phyloP scores from a whole-genome alignment of 176 grass and related monocot species.

The Triticum dicoccoides region DNA sequence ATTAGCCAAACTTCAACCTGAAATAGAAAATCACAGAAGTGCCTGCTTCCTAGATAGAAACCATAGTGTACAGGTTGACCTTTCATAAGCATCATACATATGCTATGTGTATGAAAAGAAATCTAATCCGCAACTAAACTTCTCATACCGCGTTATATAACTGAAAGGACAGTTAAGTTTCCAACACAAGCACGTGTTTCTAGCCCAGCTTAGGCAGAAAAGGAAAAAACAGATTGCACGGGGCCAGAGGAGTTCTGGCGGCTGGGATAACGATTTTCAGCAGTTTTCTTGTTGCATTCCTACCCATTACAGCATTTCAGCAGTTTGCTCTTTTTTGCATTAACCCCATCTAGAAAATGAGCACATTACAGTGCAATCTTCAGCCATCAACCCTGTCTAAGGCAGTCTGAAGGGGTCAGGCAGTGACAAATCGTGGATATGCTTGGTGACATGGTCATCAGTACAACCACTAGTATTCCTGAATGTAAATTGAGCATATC shows the following conservation, averaged over 20 bases:
- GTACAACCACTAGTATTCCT: not conserved
- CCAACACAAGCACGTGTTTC: too few species aligned
- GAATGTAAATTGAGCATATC: not conserved
- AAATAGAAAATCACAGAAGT: too few species aligned
- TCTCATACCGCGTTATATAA: not conserved
- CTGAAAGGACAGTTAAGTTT: too few species aligned
- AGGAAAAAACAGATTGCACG: not conserved
- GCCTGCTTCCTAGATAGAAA: not conserved
- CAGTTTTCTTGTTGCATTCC: not conserved
- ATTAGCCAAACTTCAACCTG: too few species aligned
- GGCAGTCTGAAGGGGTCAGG: not conserved
- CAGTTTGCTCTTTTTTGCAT: not conserved
- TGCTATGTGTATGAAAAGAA: not conserved
- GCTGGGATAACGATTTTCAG: not conserved
- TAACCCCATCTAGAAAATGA: not conserved
- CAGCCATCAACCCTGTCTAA: not conserved
- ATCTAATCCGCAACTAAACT: not conserved
- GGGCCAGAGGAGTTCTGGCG: not conserved
- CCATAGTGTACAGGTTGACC: not conserved
- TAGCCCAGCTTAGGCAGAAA: not conserved
- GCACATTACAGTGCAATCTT: not conserved
- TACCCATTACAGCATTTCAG: not conserved
- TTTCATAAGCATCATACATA: not conserved
- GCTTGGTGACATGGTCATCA: not conserved
- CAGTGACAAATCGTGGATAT: not conserved